Evolutionary conservation across 345 rosid species (phyloP).

Genomic region (Adansonia digitata): DNA sequence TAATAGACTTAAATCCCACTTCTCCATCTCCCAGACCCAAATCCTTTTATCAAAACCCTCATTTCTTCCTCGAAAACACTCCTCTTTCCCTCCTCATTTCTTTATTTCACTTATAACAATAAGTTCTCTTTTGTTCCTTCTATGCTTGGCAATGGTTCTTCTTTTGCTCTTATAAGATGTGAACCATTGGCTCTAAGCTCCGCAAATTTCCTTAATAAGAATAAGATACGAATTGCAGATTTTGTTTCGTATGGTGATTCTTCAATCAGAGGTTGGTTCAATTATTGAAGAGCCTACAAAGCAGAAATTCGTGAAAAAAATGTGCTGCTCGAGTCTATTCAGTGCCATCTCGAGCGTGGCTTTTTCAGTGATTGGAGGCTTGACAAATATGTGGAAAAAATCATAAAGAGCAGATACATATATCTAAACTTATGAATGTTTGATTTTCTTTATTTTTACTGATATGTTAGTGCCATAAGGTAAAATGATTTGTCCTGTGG

Average conservation of each 20-base stretch:
- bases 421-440: neutral
- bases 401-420: constrained; percentile 60
- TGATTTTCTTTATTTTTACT: neutral
- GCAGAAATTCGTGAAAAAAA: constrained; percentile 74
- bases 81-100: constrained; percentile 42
- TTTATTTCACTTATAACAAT: neutral
- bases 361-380: constrained; percentile 96
- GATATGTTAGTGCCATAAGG: neutral
- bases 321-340: constrained; percentile 77
- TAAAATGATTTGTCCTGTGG: neutral
- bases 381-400: constrained; percentile 66
- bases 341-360: constrained; percentile 75
- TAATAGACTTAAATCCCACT: constrained; percentile 76
- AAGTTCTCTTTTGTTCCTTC: neutral
- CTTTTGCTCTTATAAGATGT: constrained; percentile 5
- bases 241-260: constrained; percentile 88
- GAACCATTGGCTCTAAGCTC: constrained; percentile 2
- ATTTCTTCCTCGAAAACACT: constrained; percentile 51
- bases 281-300: constrained; percentile 41
- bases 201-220: constrained; percentile 48
- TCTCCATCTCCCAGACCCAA: constrained; percentile 29
- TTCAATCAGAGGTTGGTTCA: constrained; percentile 58
- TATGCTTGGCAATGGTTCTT: neutral
- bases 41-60: constrained; percentile 37
- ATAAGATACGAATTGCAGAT: constrained; percentile 84